Base-by-base conservation (phyloP, 169 alveolate species). In the Plasmodium inui region DNA sequence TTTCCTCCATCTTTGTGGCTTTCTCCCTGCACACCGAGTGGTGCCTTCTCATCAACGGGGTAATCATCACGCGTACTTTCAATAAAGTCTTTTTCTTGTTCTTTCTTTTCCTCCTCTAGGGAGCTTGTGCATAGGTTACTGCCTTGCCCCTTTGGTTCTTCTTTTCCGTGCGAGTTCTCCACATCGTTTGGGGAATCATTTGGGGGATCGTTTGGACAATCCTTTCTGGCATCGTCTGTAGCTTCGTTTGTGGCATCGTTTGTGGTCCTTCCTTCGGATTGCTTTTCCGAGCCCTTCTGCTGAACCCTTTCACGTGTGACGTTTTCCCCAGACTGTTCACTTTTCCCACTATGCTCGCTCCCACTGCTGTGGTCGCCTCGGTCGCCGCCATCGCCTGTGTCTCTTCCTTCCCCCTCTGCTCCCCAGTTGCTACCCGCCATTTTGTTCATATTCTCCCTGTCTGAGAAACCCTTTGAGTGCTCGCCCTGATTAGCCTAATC, bases 121-220 rank as follows among this genome's bases (percentile, higher is more conserved):
- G 14, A 50, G 5, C 6, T 81, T 30, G 53, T 14, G 34, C 79
- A 53, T 26, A n/a, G 1, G 7, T 67, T 82, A 14, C 74, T 61
- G 8, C 50, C 37, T 71, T 67, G 41, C 73, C 12, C 73, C 22
- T 39, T 19, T 32, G 41, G 70, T 61, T 37, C 82, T 67, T 83
- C 73, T 39, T 78, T 78, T 78, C 67, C 71, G n/a, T 14, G 3
- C n/a, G 37, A 74, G 41, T 83, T 83, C 8, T 83, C 37, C 30
- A 9, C 50, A 3, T 61, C 30, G 30, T 12, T 19, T 37, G 34
- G 70, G 32, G 30, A 39, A 6, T 28, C 19, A 3, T 10, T 19
- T 55, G n/a, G 32, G 28, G 70, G n/a, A n/a, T n/a, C n/a, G n/a
- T n/a, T n/a, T n/a, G n/a, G n/a, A n/a, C n/a, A n/a, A n/a, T n/a